Base-by-base conservation (phyloP, 441 rosid genomes). In the Erysimum cheiri region DNA sequence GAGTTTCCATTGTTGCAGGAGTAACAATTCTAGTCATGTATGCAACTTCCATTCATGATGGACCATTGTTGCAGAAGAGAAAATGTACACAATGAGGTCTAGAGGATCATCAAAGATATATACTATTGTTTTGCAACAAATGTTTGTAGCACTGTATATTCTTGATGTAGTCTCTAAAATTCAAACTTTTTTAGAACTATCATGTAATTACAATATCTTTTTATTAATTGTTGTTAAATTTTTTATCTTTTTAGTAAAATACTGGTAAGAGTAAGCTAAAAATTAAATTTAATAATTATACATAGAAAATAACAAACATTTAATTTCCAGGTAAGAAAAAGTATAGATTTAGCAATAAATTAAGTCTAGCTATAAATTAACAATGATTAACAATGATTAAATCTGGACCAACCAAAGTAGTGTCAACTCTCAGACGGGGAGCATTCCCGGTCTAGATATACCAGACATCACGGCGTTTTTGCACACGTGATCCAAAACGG, bases 401-500 rank as follows among this genome's bases (percentile, higher is more conserved):
- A 32, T 57, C 24, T 46, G 55, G 63, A 43, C 15, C 22, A 67
- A 46, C 47, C 41, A 48, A 14, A 6, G 12, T 28, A 17, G 26
- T 22, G 11, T 24, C 26, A 24, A 24, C 33, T 36, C 0, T 6
- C 0, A 66, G 29, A 59, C 72, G 55, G 46, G 72, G 0, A 8
- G 61, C 15, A 28, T 0, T 4, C 1, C 33, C 59, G 0, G 1
- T 35, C 5, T 12, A 53, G 0, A 52, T 52, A 0, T 35, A 35
- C 0, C 0, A 26, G 19, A 36, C 52, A 29, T 17, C 64, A 52
- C 13, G 50, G 26, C 36, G 67, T 74, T 60, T 1, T 8, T 8
- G n/a, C 3, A 17, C 77, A 73, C 57, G 68, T 50, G 69, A 52
- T 0, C 7, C 4, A 5, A 36, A 49, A 52, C 68, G 72, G 62